Evolutionary conservation across 306 rosid genomes (phyloP), one percentile per base, ranked within the genome.

Genomic region (Lathyrus oleraceus): DNA sequence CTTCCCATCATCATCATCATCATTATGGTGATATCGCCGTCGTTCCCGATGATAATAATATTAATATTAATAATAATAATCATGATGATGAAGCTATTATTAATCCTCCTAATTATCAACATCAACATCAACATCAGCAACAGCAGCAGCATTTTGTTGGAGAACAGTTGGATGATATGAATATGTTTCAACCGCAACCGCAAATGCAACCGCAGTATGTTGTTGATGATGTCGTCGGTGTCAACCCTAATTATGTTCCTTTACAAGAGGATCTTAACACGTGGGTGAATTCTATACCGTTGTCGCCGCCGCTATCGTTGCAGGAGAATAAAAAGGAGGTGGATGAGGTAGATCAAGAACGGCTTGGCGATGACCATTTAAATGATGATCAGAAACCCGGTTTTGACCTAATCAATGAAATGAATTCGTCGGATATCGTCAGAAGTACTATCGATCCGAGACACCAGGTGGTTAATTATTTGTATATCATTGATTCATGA

Each of bases 381-480:
- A 77, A 2, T 74, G 59, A 15, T 38, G 80, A 75, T 32, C 78
- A 79, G 15, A 78, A 87, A 32, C 75, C 81, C 0, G 49, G 77
- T 25, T 16, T 70, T 52, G 80, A 75, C 71, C 49, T 20, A 35
- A 63, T 61, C 65, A 81, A 25, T 16, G 49, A 62, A 42, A 65
- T 30, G 78, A 69, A 12, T 67, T 72, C 62, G 64, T 72, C 51
- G 28, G 61, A 54, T 85, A 74, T 38, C 48, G 81, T 0, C 13
- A 32, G 65, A 20, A 23, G 10, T 66, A 53, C 60, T 75, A 13
- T 38, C 54, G 36, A 32, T 44, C 28, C 27, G 39, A 57, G 76
- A 30, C 25, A 59, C n/a, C 48, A 79, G 96, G 90, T 89, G 35
- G 82, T 83, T 38, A 28, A 23, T 44, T 5, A 15, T 16, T n/a